Conservation (phyloP, 2,329 filamentous ascomycete species). For the Talaromyces sp. region DNA sequence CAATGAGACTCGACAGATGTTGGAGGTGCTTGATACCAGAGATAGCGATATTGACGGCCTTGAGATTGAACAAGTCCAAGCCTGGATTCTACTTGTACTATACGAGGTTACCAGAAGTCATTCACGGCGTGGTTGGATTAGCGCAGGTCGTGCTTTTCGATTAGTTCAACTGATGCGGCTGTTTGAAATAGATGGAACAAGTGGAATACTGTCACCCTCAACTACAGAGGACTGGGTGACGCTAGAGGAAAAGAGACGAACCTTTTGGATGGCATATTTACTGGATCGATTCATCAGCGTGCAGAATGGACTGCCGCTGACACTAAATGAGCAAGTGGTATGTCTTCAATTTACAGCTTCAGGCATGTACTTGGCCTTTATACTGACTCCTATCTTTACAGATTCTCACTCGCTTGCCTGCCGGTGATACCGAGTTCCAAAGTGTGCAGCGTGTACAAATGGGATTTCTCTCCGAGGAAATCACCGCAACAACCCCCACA, state of each 20-base stretch:
- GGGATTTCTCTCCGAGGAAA: constrained; percentile 33
- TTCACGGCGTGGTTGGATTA: constrained; percentile 39
- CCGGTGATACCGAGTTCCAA: constrained; percentile 37
- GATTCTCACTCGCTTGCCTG: constrained; percentile 36
- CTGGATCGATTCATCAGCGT: constrained; percentile 40
- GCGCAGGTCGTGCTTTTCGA: constrained; percentile 38
- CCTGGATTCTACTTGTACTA: constrained; percentile 38
- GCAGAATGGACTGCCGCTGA: constrained; percentile 32
- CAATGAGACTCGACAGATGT: constrained; percentile 27
- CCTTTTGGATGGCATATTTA: constrained; percentile 44
- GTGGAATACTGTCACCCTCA: constrained; percentile 16
- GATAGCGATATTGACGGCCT: constrained; percentile 20
- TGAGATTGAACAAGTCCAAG: constrained; percentile 36
- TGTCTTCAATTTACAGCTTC: background rate
- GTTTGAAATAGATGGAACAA: constrained; percentile 35
- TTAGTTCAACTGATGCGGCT: constrained; percentile 39
- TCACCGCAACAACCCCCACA: constrained; percentile 23
- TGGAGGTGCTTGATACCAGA: constrained; percentile 22
- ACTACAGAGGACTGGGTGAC: constrained; percentile 27
- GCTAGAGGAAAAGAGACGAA: constrained; percentile 38
- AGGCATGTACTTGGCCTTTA: background rate
- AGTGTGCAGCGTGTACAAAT: constrained; percentile 28
- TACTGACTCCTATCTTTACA: background rate
- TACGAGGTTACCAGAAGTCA: constrained; percentile 40
- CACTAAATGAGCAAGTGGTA: constrained; percentile 34